Percentiles rank a stretch among this genome's conserved stretches.
These are phyloP conservation scores for Testicularia cyperi DNA, from an alignment of 1,284 basidiomycete genomes.

Conservation along the genomic window DNA sequence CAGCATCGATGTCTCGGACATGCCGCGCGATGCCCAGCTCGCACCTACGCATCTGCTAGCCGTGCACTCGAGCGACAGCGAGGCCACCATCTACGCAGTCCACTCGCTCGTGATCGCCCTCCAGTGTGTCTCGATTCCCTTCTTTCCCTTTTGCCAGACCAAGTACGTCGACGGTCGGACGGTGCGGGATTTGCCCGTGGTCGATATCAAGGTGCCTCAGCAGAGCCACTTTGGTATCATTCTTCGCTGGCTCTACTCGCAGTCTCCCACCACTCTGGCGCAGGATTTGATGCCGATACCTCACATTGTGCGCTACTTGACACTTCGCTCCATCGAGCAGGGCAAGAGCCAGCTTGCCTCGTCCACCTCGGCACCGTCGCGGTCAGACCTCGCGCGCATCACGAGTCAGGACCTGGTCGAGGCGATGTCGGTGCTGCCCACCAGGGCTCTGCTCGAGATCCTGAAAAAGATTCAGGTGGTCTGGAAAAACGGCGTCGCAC, in stretches of 20 bases:
- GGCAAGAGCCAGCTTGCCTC: neutral
- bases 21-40: constrained; percentile 1
- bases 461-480: constrained; percentile 26
- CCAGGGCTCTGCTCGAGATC: constrained; percentile 13
- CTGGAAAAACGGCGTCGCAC: constrained; percentile 39
- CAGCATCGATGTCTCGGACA: constrained; percentile 13
- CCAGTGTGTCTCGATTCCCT: constrained; percentile 40
- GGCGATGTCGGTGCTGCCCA: constrained; percentile 27
- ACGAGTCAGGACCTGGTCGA: constrained; percentile 8
- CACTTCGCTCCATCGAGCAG: constrained; percentile 4
- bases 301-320: constrained; percentile 16
- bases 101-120: constrained; percentile 27
- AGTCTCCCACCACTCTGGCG: constrained; percentile 21
- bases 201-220: constrained; percentile 18
- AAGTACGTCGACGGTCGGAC: constrained; percentile 1
- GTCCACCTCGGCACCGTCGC: constrained; percentile 3
- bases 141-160: constrained; percentile 7
- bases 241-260: constrained; percentile 30
- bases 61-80: constrained; percentile 16
- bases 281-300: constrained; percentile 29
- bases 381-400: neutral
- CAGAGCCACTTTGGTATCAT: constrained; percentile 18
- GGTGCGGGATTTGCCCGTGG: constrained; percentile 9
- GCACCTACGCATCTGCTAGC: constrained; percentile 32
- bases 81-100: constrained; percentile 18